Conservation (phyloP, 2,329 filamentous ascomycete species). For the Colletotrichum graminicola region DNA sequence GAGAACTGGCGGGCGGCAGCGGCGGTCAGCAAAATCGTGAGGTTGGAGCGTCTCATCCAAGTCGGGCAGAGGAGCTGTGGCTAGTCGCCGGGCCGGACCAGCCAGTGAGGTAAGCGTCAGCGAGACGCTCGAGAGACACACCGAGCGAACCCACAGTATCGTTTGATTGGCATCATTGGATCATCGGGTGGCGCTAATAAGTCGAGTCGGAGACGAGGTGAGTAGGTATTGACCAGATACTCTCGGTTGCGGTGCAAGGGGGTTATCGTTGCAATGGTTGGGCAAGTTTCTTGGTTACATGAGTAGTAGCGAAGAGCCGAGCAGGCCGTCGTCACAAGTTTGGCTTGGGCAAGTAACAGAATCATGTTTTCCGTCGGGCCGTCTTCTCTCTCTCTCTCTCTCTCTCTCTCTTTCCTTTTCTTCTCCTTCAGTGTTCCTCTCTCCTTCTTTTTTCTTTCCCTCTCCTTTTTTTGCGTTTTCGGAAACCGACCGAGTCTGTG, state of each 20-base stretch:
- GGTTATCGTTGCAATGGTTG: slow-evolving; percentile 8
- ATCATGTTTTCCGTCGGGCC: neutral
- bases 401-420: neutral
- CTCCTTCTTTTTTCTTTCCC: neutral
- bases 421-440: neutral
- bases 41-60: neutral
- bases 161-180: slow-evolving; percentile 32
- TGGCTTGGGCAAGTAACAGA: slow-evolving; percentile 12
- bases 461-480: neutral
- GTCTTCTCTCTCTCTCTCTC: neutral
- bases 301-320: slow-evolving; percentile 21
- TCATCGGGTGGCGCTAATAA: slow-evolving; percentile 23
- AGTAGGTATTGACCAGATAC: slow-evolving; percentile 19
- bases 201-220: slow-evolving; percentile 28
- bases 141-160: neutral
- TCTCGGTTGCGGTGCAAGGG: slow-evolving; percentile 28
- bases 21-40: slow-evolving; percentile 7
- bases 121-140: slow-evolving; percentile 25
- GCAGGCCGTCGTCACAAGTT: slow-evolving; percentile 12
- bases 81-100: slow-evolving; percentile 23
- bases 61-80: slow-evolving; percentile 1
- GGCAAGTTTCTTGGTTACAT: slow-evolving; percentile 25
- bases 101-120: slow-evolving; percentile 26
- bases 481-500: neutral
- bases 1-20: neutral